Percentiles rank a stretch among this genome's conserved stretches.
These are phyloP conservation scores for Viridothelium virens DNA, from an alignment of 495 filamentous ascomycete species.

Conservation along the genomic window DNA sequence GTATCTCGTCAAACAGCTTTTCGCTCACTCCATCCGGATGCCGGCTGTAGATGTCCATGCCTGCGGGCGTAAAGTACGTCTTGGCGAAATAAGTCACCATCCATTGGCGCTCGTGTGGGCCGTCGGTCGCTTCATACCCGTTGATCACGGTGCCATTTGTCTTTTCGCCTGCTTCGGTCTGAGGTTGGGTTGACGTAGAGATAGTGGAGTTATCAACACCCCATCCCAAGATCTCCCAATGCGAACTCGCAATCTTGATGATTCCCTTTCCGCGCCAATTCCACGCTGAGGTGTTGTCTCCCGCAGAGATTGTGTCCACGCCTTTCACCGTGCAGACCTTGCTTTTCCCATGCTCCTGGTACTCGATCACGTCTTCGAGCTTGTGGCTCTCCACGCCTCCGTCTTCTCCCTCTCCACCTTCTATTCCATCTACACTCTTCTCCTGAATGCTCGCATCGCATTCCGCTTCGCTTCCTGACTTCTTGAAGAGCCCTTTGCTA, in stretches of 20 bases:
- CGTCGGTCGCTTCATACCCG: constrained; percentile 19
- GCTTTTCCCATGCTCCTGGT: constrained; percentile 43
- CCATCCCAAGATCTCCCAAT: constrained; percentile 73
- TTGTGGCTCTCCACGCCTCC: not conserved
- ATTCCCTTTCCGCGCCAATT: constrained; percentile 65
- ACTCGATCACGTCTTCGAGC: constrained; percentile 61
- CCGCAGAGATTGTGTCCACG: constrained; percentile 48
- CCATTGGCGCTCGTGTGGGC: constrained; percentile 40
- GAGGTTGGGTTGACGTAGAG: not conserved
- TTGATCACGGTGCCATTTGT: constrained; percentile 24
- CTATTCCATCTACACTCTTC: constrained; percentile 27
- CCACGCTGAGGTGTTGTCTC: constrained; percentile 45
- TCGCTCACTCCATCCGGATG: constrained; percentile 45
- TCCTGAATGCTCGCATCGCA: not conserved
- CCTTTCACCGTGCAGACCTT: constrained; percentile 54
- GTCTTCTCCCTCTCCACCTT: not conserved
- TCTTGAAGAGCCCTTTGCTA: too few species aligned
- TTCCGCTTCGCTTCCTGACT: too few species aligned
- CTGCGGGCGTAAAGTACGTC: constrained; percentile 66
- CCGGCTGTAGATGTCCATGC: constrained; percentile 63
- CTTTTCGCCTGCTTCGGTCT: constrained; percentile 34
- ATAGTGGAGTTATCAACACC: constrained; percentile 41
- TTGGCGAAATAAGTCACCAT: constrained; percentile 69
- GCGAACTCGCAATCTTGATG: constrained; percentile 54
- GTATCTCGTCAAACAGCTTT: constrained; percentile 43